phyloP scores from a whole-genome alignment of 257 asterid species.

The Lantana camara region DNA sequence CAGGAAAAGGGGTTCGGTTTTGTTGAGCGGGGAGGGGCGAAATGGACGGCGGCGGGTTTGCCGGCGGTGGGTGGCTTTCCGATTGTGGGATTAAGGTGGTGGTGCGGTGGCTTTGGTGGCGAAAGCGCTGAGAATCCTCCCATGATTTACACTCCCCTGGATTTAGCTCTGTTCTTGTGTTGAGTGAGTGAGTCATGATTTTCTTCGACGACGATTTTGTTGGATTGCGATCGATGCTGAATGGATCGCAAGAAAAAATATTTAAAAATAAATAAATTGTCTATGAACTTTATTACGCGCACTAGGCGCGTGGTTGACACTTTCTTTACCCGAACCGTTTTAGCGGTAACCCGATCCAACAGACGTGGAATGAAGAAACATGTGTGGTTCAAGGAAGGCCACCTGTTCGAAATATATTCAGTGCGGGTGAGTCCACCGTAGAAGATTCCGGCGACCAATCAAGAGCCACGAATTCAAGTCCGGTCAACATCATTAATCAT shows the following conservation, averaged over 20 bases:
- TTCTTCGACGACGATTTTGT: constrained; percentile 21
- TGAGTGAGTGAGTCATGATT: not conserved
- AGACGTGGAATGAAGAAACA: constrained; percentile 32
- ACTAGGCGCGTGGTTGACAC: not conserved
- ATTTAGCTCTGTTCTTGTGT: not conserved
- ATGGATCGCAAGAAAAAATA: not conserved
- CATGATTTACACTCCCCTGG: constrained; percentile 27
- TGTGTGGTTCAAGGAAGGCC: constrained; percentile 33
- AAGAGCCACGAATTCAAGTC: not conserved
- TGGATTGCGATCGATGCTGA: constrained; percentile 3
- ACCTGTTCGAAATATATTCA: constrained; percentile 15
- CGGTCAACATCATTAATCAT: not conserved
- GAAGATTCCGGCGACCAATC: not conserved
- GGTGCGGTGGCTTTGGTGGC: constrained; percentile 46
- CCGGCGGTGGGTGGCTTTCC: constrained; percentile 22
- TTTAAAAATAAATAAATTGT: too few species aligned
- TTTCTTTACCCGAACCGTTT: not conserved
- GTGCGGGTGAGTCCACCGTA: not conserved
- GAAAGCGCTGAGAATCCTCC: constrained; percentile 46
- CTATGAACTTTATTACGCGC: too few species aligned
- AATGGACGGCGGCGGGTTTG: constrained; percentile 28
- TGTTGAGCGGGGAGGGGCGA: constrained; percentile 34
- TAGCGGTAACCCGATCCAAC: not conserved
- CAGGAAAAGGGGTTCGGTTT: constrained; percentile 48
- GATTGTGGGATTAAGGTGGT: constrained; percentile 19